Percentiles rank a stretch among this genome's conserved stretches.
Evolutionary conservation across 1,284 basidiomycete species (phyloP).

Genomic region (Boletus sp.): DNA sequence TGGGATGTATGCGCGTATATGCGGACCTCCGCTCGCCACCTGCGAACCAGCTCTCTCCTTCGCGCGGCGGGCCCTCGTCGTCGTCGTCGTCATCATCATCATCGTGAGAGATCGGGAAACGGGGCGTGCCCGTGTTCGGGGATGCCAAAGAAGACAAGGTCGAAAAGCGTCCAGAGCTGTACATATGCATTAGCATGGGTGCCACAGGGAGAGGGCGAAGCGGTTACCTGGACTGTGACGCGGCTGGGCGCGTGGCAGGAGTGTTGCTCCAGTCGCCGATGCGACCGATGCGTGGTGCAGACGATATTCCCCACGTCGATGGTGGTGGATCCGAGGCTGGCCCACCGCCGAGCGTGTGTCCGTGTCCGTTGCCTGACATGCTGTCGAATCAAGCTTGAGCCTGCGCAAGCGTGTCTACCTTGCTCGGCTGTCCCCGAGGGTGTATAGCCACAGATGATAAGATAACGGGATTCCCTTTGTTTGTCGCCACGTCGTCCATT

Average conservation of each 20-base stretch:
- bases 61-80: constrained; percentile 42
- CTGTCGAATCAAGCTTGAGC: neutral
- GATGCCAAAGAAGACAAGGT: constrained; percentile 23
- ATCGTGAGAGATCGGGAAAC: constrained; percentile 22
- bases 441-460: constrained; percentile 1
- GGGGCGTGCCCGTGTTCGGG: constrained; percentile 12
- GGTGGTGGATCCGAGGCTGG: constrained; percentile 42
- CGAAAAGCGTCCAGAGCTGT: constrained; percentile 19
- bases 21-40: constrained; percentile 81
- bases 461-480: no score
- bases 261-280: constrained; percentile 33
- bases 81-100: constrained; percentile 49
- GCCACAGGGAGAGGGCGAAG: neutral
- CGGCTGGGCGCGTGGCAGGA: neutral
- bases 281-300: constrained; percentile 36
- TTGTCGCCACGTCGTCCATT: no score
- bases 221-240: constrained; percentile 14
- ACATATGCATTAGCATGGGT: neutral
- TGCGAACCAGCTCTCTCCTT: constrained; percentile 70
- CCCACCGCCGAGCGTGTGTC: constrained; percentile 46
- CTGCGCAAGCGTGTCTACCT: neutral
- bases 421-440: neutral
- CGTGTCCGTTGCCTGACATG: constrained; percentile 42
- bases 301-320: constrained; percentile 43
- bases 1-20: neutral